Conservation (phyloP, 495 filamentous ascomycete genomes). For the Aspergillus heteromorphus region DNA sequence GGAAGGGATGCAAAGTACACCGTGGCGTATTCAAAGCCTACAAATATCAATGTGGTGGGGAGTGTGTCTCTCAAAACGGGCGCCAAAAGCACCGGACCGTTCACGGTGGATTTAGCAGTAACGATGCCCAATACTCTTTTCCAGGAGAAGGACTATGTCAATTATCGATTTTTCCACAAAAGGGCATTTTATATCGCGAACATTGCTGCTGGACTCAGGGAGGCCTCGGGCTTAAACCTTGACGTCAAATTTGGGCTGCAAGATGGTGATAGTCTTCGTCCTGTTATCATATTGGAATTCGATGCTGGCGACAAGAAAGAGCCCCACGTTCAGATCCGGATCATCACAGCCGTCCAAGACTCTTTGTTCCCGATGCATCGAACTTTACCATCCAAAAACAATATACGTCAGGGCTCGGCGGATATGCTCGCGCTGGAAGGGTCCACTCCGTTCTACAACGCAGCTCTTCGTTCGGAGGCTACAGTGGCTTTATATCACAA, state of each 20-base stretch:
- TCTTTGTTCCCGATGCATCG: slow-evolving; percentile 62
- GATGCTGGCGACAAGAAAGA: slow-evolving; percentile 21
- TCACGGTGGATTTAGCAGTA: slow-evolving; percentile 74
- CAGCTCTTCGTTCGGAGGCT: slow-evolving; percentile 72
- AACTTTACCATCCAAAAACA: slow-evolving; percentile 63
- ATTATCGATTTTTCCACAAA: slow-evolving; percentile 92
- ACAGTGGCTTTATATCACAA: slow-evolving; percentile 68
- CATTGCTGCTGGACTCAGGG: slow-evolving; percentile 62
- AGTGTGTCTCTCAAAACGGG: slow-evolving; percentile 78
- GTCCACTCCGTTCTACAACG: slow-evolving; percentile 85
- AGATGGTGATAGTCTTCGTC: slow-evolving; percentile 73
- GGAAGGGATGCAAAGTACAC: slow-evolving; percentile 70
- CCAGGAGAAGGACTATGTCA: slow-evolving; percentile 90
- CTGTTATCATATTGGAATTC: slow-evolving; percentile 57
- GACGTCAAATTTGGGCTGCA: slow-evolving; percentile 60
- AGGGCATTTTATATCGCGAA: slow-evolving; percentile 85
- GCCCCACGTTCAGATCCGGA: slow-evolving; percentile 57
- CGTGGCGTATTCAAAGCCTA: slow-evolving; percentile 67
- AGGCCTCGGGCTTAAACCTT: slow-evolving; percentile 45
- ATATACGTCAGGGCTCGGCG: slow-evolving; percentile 51
- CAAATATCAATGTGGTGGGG: slow-evolving; percentile 79
- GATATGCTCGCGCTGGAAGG: slow-evolving; percentile 26
- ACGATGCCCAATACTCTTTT: slow-evolving; percentile 76
- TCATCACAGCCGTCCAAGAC: slow-evolving; percentile 67
- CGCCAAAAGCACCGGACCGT: slow-evolving; percentile 49